phyloP scores from a whole-genome alignment of 2,329 filamentous ascomycete species.

The Aspergillus brasiliensis region DNA sequence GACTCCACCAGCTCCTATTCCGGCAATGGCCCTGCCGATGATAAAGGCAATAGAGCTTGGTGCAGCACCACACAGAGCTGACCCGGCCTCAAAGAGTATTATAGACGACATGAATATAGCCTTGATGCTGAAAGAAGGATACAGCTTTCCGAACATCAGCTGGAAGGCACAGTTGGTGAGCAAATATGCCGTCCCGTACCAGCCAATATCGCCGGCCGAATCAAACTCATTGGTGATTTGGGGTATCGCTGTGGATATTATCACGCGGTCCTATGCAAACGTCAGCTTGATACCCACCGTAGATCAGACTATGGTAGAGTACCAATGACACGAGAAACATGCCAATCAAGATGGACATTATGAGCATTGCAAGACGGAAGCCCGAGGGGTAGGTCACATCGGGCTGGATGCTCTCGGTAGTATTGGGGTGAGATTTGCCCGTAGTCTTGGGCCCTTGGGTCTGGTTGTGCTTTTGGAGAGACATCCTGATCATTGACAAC shows the following conservation, averaged over 20 bases:
- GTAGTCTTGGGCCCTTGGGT: background rate
- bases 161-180: conserved; percentile 36
- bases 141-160: conserved; percentile 38
- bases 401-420: too few relatives aligned
- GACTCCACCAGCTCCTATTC: conserved; percentile 40
- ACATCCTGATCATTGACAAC: background rate
- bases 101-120: conserved; percentile 37
- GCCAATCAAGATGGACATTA: background rate
- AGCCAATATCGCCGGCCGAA: conserved; percentile 4
- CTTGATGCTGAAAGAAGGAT: conserved; percentile 40
- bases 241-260: conserved; percentile 28
- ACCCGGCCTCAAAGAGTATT: conserved; percentile 42
- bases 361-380: background rate
- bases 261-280: conserved; percentile 45
- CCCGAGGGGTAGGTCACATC: background rate
- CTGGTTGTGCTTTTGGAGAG: too few relatives aligned
- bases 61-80: conserved; percentile 40
- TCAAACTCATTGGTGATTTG: conserved; percentile 36
- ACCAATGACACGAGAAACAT: background rate
- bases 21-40: conserved; percentile 40
- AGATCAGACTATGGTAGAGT: background rate
- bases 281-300: background rate
- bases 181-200: conserved; percentile 13
- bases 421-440: too few relatives aligned
- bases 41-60: conserved; percentile 37